Percentiles rank a stretch among this genome's conserved stretches.
Conservation (phyloP, 495 filamentous ascomycete genomes). For the Xylaria acuta region DNA sequence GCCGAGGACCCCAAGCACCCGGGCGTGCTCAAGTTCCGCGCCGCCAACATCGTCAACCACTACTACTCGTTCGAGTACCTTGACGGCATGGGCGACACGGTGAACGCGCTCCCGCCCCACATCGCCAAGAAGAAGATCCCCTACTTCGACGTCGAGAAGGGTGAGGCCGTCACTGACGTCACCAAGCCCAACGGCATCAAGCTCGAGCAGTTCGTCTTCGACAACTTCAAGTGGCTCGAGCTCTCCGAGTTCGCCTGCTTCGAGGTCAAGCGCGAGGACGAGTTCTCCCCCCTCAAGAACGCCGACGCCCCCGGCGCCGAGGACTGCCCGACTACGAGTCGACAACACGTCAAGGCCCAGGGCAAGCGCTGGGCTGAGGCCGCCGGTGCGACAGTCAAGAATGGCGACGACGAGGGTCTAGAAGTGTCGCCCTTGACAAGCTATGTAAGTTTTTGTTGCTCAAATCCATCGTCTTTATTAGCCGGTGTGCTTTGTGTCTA, state of each 20-base stretch:
- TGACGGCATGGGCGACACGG: conserved; percentile 85
- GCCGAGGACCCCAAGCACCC: conserved; percentile 85
- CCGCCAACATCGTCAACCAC: conserved; percentile 99
- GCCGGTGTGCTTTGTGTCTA: background rate
- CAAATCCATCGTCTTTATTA: background rate
- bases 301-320: conserved; percentile 80
- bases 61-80: conserved; percentile 97
- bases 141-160: conserved; percentile 74
- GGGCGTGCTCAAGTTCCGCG: conserved; percentile 89
- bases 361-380: conserved; percentile 82
- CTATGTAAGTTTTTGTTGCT: conserved; percentile 73
- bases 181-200: conserved; percentile 97
- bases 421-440: conserved; percentile 93
- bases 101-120: conserved; percentile 88
- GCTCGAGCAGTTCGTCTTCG: conserved; percentile 98
- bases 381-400: conserved; percentile 77
- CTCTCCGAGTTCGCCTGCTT: conserved; percentile 91
- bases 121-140: conserved; percentile 99
- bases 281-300: conserved; percentile 99
- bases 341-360: conserved; percentile 85
- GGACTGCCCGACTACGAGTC: conserved; percentile 94
- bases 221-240: conserved; percentile 90
- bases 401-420: conserved; percentile 74
- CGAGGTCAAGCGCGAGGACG: conserved; percentile 95
- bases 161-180: conserved; percentile 77